Base-by-base conservation (phyloP, 2,329 filamentous ascomycete species). In the Pseudocercospora fuligena region DNA sequence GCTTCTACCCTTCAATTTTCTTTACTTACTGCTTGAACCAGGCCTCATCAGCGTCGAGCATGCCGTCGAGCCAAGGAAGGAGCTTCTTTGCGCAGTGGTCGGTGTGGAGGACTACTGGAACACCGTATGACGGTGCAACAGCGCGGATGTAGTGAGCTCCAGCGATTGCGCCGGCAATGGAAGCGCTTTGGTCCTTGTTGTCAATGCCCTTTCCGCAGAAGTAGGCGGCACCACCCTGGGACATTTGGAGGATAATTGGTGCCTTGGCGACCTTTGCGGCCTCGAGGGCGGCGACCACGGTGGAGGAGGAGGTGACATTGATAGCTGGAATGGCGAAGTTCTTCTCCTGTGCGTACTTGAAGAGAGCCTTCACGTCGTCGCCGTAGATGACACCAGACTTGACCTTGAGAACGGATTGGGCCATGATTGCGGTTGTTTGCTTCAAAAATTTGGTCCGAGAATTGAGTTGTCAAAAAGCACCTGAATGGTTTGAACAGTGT, bases 61-160 rank as follows among this genome's bases (percentile, higher is more conserved):
- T 94, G 80, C 94, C 94, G 79, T 97, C 94, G 80, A 98, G 86
- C 94, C 94, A 98, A 70, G 95, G 95, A 65, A 98, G 90, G 67
- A 98, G 92, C 90, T 98, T 98, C 92, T 98, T 98, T 80, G 95
- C 94, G 84, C 94, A 97, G 87, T 98, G 95, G 82, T 99, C 95
- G 80, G 94, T 96, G 89, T 97, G 94, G 67, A 98, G 89, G 76
- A 98, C 86, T 74, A 97, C 93, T 77, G 94, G 94, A 73, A 98
- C 85, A 75, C 90, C 93, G 83, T 99, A 99, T 74, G 87, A 75
- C 68, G 94, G 92, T 61, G 95, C 93, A 76, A 98, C 84, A 73
- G 91, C 85, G 79, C 94, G 92, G 84, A 97, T 93, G 86, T 92
- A 98, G 85, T 97, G 92, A 74, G 95, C 95, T 75, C 88, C 94